Base-by-base conservation (phyloP, 495 filamentous ascomycete genomes). In the Penicillium maclennaniae region DNA sequence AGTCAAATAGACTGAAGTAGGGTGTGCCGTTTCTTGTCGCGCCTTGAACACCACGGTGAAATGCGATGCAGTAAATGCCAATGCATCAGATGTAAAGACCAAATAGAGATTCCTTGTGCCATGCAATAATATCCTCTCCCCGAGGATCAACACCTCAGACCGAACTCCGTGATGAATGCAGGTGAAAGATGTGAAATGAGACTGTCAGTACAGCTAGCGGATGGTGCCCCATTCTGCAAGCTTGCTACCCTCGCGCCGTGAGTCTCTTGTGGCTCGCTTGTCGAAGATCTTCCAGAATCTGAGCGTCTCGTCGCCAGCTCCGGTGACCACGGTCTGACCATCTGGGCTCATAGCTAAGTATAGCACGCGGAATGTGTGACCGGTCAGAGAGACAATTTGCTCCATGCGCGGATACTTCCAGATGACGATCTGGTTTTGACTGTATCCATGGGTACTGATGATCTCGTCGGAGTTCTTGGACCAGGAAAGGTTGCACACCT, bases 341-440 rank as follows among this genome's bases (percentile, higher is more conserved):
- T 97, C 93, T 0, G 93, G 95, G 54, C 90, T 95, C 91, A 97
- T 97, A 7, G 91, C 91, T 20, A 98, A 79, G 68, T 97, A 98
- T 5, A 98, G 79, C 6, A 98, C 93, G 46, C 93, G 83, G 70
- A 92, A 98, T 0, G 93, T 98, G 68, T 98, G 93, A 0, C 93
- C 93, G 0, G 95, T 97, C 34, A 98, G 73, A 52, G 88, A 95
- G 14, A 87, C 93, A 6, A 98, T 90, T 61, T 97, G 93, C 37
- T 88, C 88, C 95, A 98, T 97, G 62, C 84, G 88, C 1, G 93
- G 93, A 66, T 97, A 97, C 66, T 97, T 97, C 93, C 93, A 98
- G 51, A 98, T 86, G 16, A 97, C 91, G 58, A 98, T 96, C 67
- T 97, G 92, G 62, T 98, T 96, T 66, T 98, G 95, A 50, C 82